Conservation (phyloP, 257 asterid species). For the Leonotis leonurus region DNA sequence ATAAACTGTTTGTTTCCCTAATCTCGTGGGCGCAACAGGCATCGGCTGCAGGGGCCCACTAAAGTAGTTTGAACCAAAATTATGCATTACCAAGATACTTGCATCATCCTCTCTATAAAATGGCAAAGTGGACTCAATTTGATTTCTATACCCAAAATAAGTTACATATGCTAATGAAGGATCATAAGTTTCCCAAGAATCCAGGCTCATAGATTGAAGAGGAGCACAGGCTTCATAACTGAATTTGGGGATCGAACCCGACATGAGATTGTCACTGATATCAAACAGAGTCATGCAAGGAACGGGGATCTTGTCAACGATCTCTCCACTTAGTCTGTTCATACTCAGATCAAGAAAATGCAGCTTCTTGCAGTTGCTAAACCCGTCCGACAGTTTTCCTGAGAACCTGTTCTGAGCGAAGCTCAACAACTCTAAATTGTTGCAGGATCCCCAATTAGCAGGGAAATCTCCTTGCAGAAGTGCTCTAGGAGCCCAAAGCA, state of each 20-base stretch:
- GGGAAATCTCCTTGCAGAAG: conserved; percentile 62
- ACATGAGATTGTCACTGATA: conserved; percentile 53
- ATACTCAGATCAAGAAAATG: conserved; percentile 69
- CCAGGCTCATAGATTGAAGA: conserved; percentile 13
- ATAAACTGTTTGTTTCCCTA: conserved; percentile 48
- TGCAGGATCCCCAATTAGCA: conserved; percentile 62
- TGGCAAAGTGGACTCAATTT: conserved; percentile 30
- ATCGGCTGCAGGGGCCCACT: conserved; percentile 44
- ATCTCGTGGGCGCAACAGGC: conserved; percentile 53
- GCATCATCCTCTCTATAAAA: conserved; percentile 31
- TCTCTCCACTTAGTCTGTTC: conserved; percentile 62
- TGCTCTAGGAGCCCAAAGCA: conserved; percentile 89
- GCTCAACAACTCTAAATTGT: conserved; percentile 62
- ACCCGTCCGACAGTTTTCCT: conserved; percentile 47
- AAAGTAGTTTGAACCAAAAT: conserved; percentile 64
- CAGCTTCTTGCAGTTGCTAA: conserved; percentile 65
- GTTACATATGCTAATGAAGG: conserved; percentile 47
- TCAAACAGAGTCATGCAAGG: conserved; percentile 89
- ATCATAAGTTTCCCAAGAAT: conserved; percentile 28
- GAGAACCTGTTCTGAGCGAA: conserved; percentile 55
- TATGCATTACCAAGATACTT: conserved; percentile 48
- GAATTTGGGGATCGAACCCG: conserved; percentile 76
- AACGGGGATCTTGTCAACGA: conserved; percentile 53
- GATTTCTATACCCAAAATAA: conserved; percentile 39
- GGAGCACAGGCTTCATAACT: conserved; percentile 35